These are phyloP conservation scores for Alternaria brassicicola DNA, from an alignment of 2,329 filamentous ascomycete species.

Conservation along the genomic window DNA sequence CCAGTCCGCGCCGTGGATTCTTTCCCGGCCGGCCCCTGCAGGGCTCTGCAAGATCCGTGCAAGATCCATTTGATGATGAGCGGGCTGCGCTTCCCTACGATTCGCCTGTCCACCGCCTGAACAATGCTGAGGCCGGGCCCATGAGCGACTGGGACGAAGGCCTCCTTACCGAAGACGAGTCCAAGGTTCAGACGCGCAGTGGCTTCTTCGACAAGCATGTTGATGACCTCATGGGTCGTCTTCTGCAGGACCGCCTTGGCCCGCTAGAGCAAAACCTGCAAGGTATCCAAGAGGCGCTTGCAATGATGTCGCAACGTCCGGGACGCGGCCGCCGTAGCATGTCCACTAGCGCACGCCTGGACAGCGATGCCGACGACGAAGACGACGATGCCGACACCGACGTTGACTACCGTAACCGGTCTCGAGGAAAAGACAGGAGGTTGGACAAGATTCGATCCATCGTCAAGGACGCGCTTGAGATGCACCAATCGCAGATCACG, in stretches of 20 bases:
- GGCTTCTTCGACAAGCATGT: constrained; percentile 92
- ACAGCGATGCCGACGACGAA: constrained; percentile 95
- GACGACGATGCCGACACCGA: constrained; percentile 70
- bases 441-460: constrained; percentile 74
- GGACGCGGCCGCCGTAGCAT: constrained; percentile 66
- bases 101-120: constrained; percentile 67
- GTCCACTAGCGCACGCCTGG: constrained; percentile 68
- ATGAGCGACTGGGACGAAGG: constrained; percentile 92
- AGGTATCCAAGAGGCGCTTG: constrained; percentile 73
- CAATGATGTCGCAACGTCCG: constrained; percentile 59
- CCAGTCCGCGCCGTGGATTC: constrained; percentile 66
- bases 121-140: constrained; percentile 67
- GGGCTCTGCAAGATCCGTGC: constrained; percentile 46
- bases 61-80: constrained; percentile 67
- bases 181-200: constrained; percentile 79
- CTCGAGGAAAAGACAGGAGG: constrained; percentile 77
- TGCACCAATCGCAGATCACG: constrained; percentile 49
- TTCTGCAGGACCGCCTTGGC: constrained; percentile 76
- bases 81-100: constrained; percentile 62
- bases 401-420: constrained; percentile 69
- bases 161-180: constrained; percentile 75
- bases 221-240: constrained; percentile 79
- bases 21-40: constrained; percentile 31
- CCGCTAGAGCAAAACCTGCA: constrained; percentile 82
- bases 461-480: constrained; percentile 67